These are phyloP conservation scores for Trichophaea hybrida DNA, from an alignment of 2,329 filamentous ascomycete species.

Conservation along the genomic window DNA sequence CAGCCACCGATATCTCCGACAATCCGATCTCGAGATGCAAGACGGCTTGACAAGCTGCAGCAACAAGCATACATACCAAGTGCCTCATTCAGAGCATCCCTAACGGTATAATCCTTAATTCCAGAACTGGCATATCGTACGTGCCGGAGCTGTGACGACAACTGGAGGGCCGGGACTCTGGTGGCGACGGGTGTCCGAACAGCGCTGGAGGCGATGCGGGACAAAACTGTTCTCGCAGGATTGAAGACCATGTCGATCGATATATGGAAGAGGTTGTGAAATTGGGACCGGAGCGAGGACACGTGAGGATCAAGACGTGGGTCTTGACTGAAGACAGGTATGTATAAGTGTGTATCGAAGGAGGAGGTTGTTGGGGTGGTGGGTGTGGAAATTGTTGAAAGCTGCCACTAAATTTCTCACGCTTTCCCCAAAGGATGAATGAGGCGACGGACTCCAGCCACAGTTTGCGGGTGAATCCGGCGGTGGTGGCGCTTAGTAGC, in stretches of 20 bases:
- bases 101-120: conserved; percentile 48
- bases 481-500: neutral
- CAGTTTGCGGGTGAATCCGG: neutral
- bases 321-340: neutral
- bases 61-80: conserved; percentile 40
- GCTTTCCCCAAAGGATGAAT: neutral
- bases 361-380: neutral
- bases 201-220: neutral
- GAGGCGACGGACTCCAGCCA: neutral
- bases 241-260: conserved; percentile 8
- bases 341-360: neutral
- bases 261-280: neutral
- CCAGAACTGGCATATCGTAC: conserved; percentile 16
- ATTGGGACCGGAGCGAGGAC: neutral
- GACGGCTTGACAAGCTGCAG: neutral
- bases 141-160: conserved; percentile 11
- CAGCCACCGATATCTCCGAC: conserved; percentile 2
- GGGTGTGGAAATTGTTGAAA: conserved; percentile 5
- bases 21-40: neutral
- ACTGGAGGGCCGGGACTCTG: conserved; percentile 12
- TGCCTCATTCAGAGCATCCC: conserved; percentile 95
- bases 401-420: neutral
- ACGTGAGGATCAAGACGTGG: neutral
- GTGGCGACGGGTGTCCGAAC: conserved; percentile 2
- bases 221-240: conserved; percentile 1